Conservation (phyloP, 768 basidiomycete species). For the Mycena filopes region DNA sequence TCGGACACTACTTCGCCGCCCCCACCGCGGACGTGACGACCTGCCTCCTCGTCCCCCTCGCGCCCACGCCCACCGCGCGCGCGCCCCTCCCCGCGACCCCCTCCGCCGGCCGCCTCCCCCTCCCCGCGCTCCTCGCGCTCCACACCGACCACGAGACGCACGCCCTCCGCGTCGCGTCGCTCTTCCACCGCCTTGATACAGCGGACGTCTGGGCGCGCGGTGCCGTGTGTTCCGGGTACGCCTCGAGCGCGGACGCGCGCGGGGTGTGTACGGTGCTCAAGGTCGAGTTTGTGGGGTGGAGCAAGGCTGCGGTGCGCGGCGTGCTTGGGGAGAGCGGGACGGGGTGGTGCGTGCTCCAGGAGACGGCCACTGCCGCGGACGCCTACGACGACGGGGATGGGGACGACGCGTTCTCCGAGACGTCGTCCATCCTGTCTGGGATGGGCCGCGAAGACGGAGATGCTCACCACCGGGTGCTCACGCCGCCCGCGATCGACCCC, state of each 20-base stretch:
- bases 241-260: slow-evolving; percentile 48
- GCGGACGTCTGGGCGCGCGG: slow-evolving; percentile 74
- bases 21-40: slow-evolving; percentile 61
- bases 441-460: slow-evolving; percentile 17
- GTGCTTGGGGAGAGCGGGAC: slow-evolving; percentile 77
- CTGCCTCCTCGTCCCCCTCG: slow-evolving; percentile 78
- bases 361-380: slow-evolving; percentile 45
- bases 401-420: slow-evolving; percentile 43
- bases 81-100: slow-evolving; percentile 60
- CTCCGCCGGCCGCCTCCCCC: slow-evolving; percentile 54
- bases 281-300: slow-evolving; percentile 82
- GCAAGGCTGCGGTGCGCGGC: slow-evolving; percentile 67
- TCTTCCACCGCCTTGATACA: slow-evolving; percentile 78
- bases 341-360: slow-evolving; percentile 83
- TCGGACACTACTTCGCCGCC: slow-evolving; percentile 73
- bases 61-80: slow-evolving; percentile 77
- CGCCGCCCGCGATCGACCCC: slow-evolving; percentile 54
- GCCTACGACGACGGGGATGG: slow-evolving; percentile 42
- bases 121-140: slow-evolving; percentile 60
- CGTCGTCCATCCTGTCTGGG: slow-evolving; percentile 44
- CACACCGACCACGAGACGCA: slow-evolving; percentile 68
- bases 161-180: slow-evolving; percentile 68
- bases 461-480: slow-evolving; percentile 25
- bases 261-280: slow-evolving; percentile 74
- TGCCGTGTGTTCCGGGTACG: slow-evolving; percentile 71